These are phyloP conservation scores for Musa beccarii DNA, from an alignment of 176 grass and related monocot genomes.

Conservation along the genomic window DNA sequence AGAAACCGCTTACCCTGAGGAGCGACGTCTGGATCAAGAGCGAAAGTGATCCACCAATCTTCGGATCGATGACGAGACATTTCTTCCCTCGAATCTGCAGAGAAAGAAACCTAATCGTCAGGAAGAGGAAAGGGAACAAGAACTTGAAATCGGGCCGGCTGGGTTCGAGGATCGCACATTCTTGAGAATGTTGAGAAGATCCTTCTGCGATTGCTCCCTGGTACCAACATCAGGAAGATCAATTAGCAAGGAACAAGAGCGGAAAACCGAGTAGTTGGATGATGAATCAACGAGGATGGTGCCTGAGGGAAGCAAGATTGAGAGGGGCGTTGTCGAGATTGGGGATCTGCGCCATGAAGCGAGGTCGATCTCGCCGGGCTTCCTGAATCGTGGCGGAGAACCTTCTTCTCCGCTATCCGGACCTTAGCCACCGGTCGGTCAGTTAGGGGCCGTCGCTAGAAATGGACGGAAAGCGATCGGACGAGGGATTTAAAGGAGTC, in stretches of 20 bases:
- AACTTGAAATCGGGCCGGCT: neutral
- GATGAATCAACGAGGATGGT: neutral
- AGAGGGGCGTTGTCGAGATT: constrained; percentile 73
- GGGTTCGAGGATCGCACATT: constrained; percentile 26
- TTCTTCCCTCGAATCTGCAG: constrained; percentile 61
- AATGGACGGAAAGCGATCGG: neutral
- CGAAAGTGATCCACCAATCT: constrained; percentile 60
- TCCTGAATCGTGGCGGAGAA: no score
- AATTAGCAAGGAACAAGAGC: neutral
- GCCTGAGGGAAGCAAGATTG: constrained; percentile 63
- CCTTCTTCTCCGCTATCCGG: neutral
- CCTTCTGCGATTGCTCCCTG: constrained; percentile 89
- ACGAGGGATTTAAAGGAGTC: neutral
- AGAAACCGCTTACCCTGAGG: constrained; percentile 43
- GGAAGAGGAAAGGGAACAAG: neutral
- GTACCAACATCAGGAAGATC: neutral
- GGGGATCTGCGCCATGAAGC: constrained; percentile 80
- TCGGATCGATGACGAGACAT: constrained; percentile 67
- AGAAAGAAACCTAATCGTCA: constrained; percentile 11
- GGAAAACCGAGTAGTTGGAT: neutral
- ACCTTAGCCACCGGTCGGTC: neutral
- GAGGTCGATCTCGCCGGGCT: neutral
- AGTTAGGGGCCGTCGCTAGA: neutral
- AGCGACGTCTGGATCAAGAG: constrained; percentile 52
- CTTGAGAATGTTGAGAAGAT: constrained; percentile 63